These are phyloP conservation scores for Falciphora oryzae DNA, from an alignment of 2,329 filamentous ascomycete genomes.

Conservation along the genomic window DNA sequence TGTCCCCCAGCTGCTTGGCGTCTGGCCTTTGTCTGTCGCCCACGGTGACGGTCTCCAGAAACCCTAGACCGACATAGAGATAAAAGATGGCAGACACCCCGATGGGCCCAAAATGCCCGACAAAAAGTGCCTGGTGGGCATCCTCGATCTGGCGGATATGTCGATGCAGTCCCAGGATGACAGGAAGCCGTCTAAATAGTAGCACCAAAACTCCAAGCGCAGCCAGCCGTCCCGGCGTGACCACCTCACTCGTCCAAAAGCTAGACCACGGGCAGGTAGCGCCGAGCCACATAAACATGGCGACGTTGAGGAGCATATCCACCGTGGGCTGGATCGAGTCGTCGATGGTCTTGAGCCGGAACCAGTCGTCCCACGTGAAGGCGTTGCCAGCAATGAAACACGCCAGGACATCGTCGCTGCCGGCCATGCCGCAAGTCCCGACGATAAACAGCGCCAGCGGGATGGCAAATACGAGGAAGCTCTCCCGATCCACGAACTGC, in stretches of 20 bases:
- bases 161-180: slow-evolving; percentile 67
- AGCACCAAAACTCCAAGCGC: slow-evolving; percentile 70
- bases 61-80: slow-evolving; percentile 74
- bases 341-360: slow-evolving; percentile 79
- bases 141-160: slow-evolving; percentile 75
- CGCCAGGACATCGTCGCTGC: slow-evolving; percentile 83
- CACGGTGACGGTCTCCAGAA: slow-evolving; percentile 53
- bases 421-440: slow-evolving; percentile 80
- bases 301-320: slow-evolving; percentile 87
- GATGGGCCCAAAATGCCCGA: slow-evolving; percentile 90
- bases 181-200: slow-evolving; percentile 69
- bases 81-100: slow-evolving; percentile 92
- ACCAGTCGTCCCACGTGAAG: slow-evolving; percentile 94
- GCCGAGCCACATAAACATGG: slow-evolving; percentile 87
- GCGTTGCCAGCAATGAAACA: slow-evolving; percentile 89
- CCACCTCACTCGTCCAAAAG: slow-evolving; percentile 61
- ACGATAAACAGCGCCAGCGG: slow-evolving; percentile 80
- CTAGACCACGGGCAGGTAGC: slow-evolving; percentile 74
- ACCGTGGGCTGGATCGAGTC: slow-evolving; percentile 92
- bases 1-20: slow-evolving; percentile 58
- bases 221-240: slow-evolving; percentile 69
- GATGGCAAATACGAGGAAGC: slow-evolving; percentile 81
- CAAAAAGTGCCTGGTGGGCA: slow-evolving; percentile 70
- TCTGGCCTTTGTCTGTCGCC: slow-evolving; percentile 38
- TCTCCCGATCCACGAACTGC: slow-evolving; percentile 79